Conservation (phyloP, 768 basidiomycete species). For the Lentinula raphanica region DNA sequence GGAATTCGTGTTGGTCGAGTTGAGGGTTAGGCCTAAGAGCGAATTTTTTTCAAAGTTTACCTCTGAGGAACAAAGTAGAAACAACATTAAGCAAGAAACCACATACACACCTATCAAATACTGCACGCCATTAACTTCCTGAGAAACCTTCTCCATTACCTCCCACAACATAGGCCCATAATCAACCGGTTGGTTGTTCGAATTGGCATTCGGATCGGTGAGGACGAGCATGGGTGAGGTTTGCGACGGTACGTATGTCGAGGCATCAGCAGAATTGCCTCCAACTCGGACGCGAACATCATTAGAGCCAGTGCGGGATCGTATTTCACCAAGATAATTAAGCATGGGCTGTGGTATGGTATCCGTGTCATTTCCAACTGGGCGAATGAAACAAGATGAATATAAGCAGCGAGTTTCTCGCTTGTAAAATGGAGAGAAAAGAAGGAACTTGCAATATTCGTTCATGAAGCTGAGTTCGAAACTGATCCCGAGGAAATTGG, state of each 20-base stretch:
- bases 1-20: constrained; percentile 31
- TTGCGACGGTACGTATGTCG: constrained; percentile 36
- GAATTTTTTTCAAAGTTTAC: constrained; percentile 9
- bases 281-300: constrained; percentile 42
- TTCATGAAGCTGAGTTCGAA: constrained; percentile 61
- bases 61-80: not conserved
- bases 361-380: constrained; percentile 49
- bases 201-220: constrained; percentile 26
- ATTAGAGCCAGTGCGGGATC: constrained; percentile 36
- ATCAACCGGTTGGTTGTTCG: constrained; percentile 41
- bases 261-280: constrained; percentile 41
- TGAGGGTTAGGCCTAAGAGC: constrained; percentile 36
- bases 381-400: not conserved
- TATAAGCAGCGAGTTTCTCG: not conserved
- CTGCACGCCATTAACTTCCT: constrained; percentile 21
- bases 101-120: constrained; percentile 30
- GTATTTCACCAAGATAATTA: constrained; percentile 54
- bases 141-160: constrained; percentile 35
- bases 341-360: constrained; percentile 49
- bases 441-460: constrained; percentile 39
- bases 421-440: too few species aligned
- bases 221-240: constrained; percentile 38
- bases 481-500: constrained; percentile 61
- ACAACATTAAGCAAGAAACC: not conserved
- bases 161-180: constrained; percentile 45